Conservation (phyloP, 192 early-diverging fungal species). For the Gryganskiella cystojenkinii region DNA sequence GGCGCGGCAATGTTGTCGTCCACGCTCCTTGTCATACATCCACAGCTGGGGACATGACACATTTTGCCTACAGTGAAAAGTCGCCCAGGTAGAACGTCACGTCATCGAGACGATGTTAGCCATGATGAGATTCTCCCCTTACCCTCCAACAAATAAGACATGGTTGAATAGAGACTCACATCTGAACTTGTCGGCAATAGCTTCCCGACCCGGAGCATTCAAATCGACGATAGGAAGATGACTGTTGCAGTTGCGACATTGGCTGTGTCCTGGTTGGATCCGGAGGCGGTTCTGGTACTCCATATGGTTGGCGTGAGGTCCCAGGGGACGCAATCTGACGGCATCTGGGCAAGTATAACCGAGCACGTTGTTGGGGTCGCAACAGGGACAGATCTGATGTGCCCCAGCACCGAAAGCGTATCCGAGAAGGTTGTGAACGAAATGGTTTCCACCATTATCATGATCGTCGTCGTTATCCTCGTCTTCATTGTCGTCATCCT, state of each 20-base stretch:
- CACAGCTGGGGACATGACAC: slow-evolving; percentile 29
- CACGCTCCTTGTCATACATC: slow-evolving; percentile 15
- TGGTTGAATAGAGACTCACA: slow-evolving; percentile 30
- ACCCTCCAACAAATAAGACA: no score
- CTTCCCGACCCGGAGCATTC: neutral
- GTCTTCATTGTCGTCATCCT: slow-evolving; percentile 13
- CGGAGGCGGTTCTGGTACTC: slow-evolving; percentile 6
- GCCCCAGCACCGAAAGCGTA: neutral
- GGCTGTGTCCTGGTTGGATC: slow-evolving; percentile 33
- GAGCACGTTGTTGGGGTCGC: slow-evolving; percentile 26
- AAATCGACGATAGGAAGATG: slow-evolving; percentile 17
- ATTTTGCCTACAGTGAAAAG: slow-evolving; percentile 30
- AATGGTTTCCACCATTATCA: neutral
- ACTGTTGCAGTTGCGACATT: slow-evolving; percentile 13
- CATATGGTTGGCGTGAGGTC: neutral
- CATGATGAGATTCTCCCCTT: no score
- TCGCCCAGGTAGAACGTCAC: no score
- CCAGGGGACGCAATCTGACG: slow-evolving; percentile 17
- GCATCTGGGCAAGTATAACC: slow-evolving; percentile 32
- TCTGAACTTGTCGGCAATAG: slow-evolving; percentile 14
- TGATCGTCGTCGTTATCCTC: slow-evolving; percentile 31
- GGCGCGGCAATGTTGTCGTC: slow-evolving; percentile 6
- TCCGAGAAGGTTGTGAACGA: neutral
- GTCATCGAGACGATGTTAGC: no score
- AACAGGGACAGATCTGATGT: slow-evolving; percentile 34